Evolutionary conservation across 805 yeast species (phyloP).

Genomic region (Saccharomycopsis sp.): DNA sequence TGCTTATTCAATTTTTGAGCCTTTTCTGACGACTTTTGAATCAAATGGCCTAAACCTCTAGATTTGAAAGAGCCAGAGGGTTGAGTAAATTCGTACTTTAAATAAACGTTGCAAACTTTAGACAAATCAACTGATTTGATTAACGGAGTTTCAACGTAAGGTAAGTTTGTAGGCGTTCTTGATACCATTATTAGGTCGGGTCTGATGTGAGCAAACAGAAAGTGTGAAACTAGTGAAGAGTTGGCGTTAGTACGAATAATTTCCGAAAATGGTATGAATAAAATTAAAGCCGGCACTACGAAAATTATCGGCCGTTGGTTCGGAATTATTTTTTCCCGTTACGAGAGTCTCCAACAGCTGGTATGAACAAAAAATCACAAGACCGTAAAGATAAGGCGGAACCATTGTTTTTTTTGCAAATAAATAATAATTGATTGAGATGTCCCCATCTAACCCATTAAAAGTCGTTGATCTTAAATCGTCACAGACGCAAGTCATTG

Average conservation of each 20-base stretch:
- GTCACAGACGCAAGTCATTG: conserved; percentile 38
- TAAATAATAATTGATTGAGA: neutral
- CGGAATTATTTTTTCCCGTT: too few species aligned
- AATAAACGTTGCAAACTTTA: conserved; percentile 25
- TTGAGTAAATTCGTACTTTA: conserved; percentile 46
- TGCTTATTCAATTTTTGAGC: conserved; percentile 26
- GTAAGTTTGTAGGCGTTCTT: conserved; percentile 1
- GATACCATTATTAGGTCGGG: too few species aligned
- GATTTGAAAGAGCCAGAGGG: conserved; percentile 54
- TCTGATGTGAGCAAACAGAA: too few species aligned
- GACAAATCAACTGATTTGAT: neutral
- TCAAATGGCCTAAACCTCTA: conserved; percentile 46
- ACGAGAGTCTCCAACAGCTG: too few species aligned
- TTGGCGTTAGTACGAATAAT: too few species aligned
- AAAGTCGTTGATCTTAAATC: conserved; percentile 53
- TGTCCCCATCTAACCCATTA: conserved; percentile 34
- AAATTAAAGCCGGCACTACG: too few species aligned
- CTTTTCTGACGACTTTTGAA: conserved; percentile 30
- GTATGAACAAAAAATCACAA: too few species aligned
- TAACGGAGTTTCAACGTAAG: conserved; percentile 1
- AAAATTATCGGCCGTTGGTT: too few species aligned
- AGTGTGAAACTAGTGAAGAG: too few species aligned
- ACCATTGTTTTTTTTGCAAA: too few species aligned
- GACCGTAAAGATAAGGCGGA: too few species aligned
- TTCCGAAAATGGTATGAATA: too few species aligned